Conservation (phyloP, 2,329 filamentous ascomycete genomes). For the Microsporum canis region DNA sequence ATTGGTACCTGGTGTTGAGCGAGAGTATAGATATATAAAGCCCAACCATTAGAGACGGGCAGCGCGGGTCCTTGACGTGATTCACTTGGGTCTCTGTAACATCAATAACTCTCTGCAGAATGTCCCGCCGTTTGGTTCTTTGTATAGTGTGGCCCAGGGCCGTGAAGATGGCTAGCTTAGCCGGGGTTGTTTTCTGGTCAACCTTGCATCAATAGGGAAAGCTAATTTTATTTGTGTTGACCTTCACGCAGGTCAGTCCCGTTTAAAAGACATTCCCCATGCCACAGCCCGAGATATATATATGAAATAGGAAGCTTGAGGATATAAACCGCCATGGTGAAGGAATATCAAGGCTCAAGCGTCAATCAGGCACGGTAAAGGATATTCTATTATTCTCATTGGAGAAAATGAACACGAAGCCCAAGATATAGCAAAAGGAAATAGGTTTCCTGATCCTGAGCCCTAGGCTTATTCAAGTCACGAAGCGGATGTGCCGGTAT, state of each 20-base stretch:
- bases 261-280: neutral
- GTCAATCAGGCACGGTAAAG: neutral
- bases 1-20: neutral
- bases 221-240: conserved; percentile 1
- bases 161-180: conserved; percentile 13
- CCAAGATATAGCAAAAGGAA: neutral
- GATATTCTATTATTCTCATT: neutral
- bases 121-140: neutral
- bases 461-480: neutral
- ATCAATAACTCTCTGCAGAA: neutral
- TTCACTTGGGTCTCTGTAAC: neutral
- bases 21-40: neutral
- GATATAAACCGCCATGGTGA: neutral
- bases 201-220: conserved; percentile 12
- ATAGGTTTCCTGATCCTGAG: neutral
- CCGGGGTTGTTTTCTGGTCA: conserved; percentile 25
- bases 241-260: neutral
- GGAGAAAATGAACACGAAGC: neutral
- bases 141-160: neutral
- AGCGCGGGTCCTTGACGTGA: neutral
- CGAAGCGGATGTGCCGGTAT: neutral
- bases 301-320: neutral
- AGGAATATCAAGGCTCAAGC: neutral
- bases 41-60: neutral
- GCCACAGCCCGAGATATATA: neutral